phyloP scores from a whole-genome alignment of 139 green algal genomes.

The Nannochloris sp. region DNA sequence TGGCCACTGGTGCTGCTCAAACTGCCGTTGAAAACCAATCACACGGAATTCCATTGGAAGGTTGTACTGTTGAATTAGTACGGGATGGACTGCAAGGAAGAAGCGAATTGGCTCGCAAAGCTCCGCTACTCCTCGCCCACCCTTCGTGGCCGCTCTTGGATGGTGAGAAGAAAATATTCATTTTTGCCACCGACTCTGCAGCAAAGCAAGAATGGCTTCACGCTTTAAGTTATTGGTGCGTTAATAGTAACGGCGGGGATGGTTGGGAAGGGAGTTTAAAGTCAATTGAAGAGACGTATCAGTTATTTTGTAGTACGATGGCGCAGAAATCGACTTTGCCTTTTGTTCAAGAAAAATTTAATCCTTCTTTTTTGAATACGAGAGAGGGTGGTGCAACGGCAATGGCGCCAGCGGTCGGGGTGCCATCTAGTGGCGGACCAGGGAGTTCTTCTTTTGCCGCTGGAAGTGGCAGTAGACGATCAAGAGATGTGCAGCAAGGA shows the following conservation, averaged over 20 bases:
- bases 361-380: too few relatives aligned
- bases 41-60: conserved; percentile 23
- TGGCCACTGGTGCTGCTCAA: too few relatives aligned
- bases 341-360: neutral
- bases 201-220: conserved; percentile 29
- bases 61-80: conserved; percentile 27
- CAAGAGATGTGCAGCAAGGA: too few relatives aligned
- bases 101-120: conserved; percentile 18
- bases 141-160: conserved; percentile 28
- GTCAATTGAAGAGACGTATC: conserved; percentile 14
- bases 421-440: too few relatives aligned
- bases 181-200: conserved; percentile 32
- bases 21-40: too few relatives aligned
- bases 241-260: conserved; percentile 1
- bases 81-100: conserved; percentile 23
- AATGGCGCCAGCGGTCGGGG: too few relatives aligned
- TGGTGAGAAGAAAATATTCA: conserved; percentile 24
- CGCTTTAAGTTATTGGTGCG: conserved; percentile 24
- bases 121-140: conserved; percentile 44
- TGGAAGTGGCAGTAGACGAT: neutral
- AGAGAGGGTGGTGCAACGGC: too few relatives aligned
- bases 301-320: conserved; percentile 18
- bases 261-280: conserved; percentile 1
- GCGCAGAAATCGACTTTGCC: neutral
- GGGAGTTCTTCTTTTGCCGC: too few relatives aligned